Percentiles rank a stretch among this genome's conserved stretches.
Evolutionary conservation across 2,329 filamentous ascomycete species (phyloP).

Genomic region (Phialocephala sp.): DNA sequence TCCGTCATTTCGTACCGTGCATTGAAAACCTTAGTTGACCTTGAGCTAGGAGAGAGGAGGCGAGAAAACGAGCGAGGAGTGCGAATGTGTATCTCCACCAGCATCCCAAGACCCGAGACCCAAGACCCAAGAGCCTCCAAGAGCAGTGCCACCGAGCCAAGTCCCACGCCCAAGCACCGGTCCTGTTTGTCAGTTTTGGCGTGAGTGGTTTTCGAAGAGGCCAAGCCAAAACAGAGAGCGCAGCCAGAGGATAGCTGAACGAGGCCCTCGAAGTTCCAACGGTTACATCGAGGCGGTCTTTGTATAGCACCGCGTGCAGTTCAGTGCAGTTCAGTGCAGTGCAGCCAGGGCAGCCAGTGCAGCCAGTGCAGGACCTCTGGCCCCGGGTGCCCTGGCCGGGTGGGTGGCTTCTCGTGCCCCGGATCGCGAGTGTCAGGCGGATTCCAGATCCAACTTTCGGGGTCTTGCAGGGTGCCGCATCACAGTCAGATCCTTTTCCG

Average conservation of each 20-base stretch:
- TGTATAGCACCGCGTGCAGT: constrained; percentile 14
- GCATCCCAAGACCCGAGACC: too few species aligned
- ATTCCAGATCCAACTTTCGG: background rate
- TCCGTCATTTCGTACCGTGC: background rate
- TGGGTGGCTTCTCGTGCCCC: background rate
- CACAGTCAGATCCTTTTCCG: background rate
- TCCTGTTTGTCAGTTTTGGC: background rate
- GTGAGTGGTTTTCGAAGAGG: background rate
- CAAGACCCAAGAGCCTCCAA: background rate
- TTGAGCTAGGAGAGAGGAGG: background rate
- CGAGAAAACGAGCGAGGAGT: background rate
- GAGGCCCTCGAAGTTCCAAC: constrained; percentile 2
- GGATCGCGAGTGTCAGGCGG: background rate
- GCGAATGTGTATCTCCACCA: constrained; percentile 16
- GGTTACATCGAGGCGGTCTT: constrained; percentile 8
- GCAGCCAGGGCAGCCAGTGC: too few species aligned
- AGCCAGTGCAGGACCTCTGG: background rate
- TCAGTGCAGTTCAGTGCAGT: background rate
- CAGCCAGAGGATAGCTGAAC: background rate
- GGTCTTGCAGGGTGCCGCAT: background rate
- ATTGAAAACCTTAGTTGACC: background rate
- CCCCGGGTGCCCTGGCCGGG: background rate
- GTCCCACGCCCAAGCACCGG: constrained; percentile 5
- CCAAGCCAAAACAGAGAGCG: background rate
- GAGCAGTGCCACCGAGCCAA: constrained; percentile 16